Evolutionary conservation across 2,329 filamentous ascomycete species (phyloP).

Genomic region (Penicillium occitanis): DNA sequence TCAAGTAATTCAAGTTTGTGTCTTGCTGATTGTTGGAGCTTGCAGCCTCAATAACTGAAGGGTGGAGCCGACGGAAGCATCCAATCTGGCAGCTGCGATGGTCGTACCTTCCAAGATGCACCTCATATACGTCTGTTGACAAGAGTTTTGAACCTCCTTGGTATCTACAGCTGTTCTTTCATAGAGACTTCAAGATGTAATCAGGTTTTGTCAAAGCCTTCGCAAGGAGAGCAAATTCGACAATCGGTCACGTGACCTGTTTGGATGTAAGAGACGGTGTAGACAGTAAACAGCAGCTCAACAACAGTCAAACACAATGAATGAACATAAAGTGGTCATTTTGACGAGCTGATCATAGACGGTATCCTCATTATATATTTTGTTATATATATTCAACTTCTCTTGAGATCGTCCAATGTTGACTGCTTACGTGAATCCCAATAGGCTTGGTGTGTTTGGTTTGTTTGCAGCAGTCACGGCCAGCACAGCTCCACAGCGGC

Average conservation of each 20-base stretch:
- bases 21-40: not conserved
- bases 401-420: not conserved
- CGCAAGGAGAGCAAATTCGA: not conserved
- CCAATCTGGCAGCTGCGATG: not conserved
- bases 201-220: not conserved
- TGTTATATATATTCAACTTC: too few relatives aligned
- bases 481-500: slow-evolving; percentile 17
- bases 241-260: not conserved
- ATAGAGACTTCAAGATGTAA: not conserved
- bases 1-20: not conserved
- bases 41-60: not conserved
- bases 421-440: not conserved
- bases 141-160: not conserved
- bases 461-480: slow-evolving; percentile 13
- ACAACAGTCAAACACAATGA: not conserved
- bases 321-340: not conserved
- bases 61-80: not conserved
- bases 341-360: not conserved
- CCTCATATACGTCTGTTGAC: not conserved
- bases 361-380: too few relatives aligned
- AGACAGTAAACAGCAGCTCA: not conserved
- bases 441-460: not conserved
- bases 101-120: not conserved
- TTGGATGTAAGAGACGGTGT: not conserved
- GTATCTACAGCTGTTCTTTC: not conserved